Base-by-base conservation (phyloP, 1,284 basidiomycete genomes). In the Cryptococcus neoformans region DNA sequence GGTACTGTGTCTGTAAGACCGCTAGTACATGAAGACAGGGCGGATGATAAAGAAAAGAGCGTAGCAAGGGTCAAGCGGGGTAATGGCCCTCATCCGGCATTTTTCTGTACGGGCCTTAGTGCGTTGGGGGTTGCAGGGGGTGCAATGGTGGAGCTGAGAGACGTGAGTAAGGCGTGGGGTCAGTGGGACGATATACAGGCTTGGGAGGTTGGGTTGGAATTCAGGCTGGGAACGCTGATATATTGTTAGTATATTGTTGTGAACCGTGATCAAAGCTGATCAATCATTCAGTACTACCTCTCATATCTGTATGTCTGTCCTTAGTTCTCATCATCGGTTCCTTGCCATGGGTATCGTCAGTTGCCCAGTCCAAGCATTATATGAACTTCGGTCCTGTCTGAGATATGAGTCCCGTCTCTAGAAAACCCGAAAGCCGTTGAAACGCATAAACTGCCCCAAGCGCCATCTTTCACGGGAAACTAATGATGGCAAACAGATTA, bases 181-280 rank as follows among this genome's bases (percentile, higher is more conserved):
- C 16, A 34, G 12, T 62, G 60, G 62, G 45, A 58, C 14, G 40
- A 59, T 8, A 47, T 47, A 5, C 46, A 54, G 35, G 62, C 53
- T 14, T 28, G 40, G 21, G 35, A 44, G 12, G 55, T 60, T 1
- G 62, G 62, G 44, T 38, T 64, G 53, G 50, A 41, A 2, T 54
- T 62, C 14, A 16, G 39, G 16, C 3, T 60, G 28, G 60, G 58
- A 4, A 44, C 49, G 6, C 45, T 56, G 44, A 50, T 57, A 16
- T 62, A 56, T 58, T 41, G 62, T 64, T n/a, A 53, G 62, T 59
- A 28, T 28, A 21, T 17, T 16, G 36, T 39, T 38, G 34, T 44
- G 14, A 17, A 17, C 36, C 17, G 42, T 14, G 28, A n/a, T 34
- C 40, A 28, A 0, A 40, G 8, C 41, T 54, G n/a, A 44, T 11